phyloP scores from a whole-genome alignment of 257 asterid genomes.

The Cruciata laevipes region DNA sequence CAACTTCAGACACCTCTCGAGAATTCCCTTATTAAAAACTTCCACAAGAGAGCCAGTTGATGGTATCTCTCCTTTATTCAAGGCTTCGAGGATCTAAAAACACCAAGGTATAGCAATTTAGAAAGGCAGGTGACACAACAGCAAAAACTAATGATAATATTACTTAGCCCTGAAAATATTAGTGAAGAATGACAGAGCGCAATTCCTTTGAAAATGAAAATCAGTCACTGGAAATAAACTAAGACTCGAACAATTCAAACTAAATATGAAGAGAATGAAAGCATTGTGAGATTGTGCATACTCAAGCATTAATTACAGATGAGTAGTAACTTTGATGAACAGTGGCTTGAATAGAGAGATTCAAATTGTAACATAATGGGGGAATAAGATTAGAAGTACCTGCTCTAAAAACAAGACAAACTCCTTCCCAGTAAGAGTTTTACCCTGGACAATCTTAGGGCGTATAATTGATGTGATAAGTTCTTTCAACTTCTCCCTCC shows the following conservation, averaged over 20 bases:
- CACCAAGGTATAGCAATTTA: slow-evolving; percentile 13
- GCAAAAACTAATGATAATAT: neutral
- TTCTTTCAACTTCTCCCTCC: slow-evolving; percentile 70
- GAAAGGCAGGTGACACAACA: neutral
- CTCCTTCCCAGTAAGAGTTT: slow-evolving; percentile 82
- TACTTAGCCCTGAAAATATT: neutral
- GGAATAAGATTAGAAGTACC: slow-evolving; percentile 33
- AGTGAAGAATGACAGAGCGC: neutral
- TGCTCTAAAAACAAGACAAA: slow-evolving; percentile 79
- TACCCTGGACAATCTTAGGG: slow-evolving; percentile 99
- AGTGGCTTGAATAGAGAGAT: neutral
- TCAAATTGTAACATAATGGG: too few relatives aligned
- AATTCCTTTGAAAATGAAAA: neutral
- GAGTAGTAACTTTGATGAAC: neutral
- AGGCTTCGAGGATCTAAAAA: slow-evolving; percentile 85
- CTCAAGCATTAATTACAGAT: neutral
- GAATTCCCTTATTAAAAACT: slow-evolving; percentile 79
- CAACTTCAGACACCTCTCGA: slow-evolving; percentile 65
- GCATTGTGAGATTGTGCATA: neutral
- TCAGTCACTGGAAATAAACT: neutral
- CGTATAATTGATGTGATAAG: slow-evolving; percentile 71
- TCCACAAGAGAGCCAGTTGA: slow-evolving; percentile 96
- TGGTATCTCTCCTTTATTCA: slow-evolving; percentile 98
- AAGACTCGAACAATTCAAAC: neutral
- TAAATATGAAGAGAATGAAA: neutral